Conservation (phyloP, 2,329 filamentous ascomycete species). For the Pseudodiploospora longispora region DNA sequence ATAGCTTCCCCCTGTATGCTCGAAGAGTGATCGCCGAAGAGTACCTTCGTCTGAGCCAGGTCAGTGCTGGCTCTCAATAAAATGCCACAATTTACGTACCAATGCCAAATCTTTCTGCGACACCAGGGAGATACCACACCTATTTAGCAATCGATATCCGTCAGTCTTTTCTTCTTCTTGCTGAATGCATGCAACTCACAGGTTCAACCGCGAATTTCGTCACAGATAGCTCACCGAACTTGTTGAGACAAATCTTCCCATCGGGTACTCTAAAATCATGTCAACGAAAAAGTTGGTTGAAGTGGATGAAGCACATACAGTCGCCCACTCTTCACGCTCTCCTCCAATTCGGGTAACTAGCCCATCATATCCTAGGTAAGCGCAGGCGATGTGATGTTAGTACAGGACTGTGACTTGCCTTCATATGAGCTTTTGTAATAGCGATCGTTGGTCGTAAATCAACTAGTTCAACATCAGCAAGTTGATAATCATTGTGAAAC, state of each 20-base stretch:
- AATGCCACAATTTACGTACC: slow-evolving; percentile 35
- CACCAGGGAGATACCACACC: slow-evolving; percentile 76
- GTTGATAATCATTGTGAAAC: background rate
- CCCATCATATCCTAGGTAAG: background rate
- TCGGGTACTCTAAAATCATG: slow-evolving; percentile 48
- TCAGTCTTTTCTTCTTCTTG: background rate
- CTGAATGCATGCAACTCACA: slow-evolving; percentile 39
- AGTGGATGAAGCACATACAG: slow-evolving; percentile 38
- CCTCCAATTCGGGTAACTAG: slow-evolving; percentile 79
- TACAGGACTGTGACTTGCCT: slow-evolving; percentile 30
- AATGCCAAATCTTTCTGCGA: slow-evolving; percentile 89
- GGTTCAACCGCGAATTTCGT: slow-evolving; percentile 97
- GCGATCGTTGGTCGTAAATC: slow-evolving; percentile 88
- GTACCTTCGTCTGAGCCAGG: slow-evolving; percentile 63
- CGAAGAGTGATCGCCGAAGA: slow-evolving; percentile 79
- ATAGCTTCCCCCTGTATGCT: slow-evolving; percentile 92
- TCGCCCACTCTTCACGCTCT: slow-evolving; percentile 73
- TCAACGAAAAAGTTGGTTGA: background rate
- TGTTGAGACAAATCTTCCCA: slow-evolving; percentile 84
- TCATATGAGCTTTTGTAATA: slow-evolving; percentile 90
- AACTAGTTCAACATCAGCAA: slow-evolving; percentile 33
- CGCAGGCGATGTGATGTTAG: background rate
- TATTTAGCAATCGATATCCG: slow-evolving; percentile 12
- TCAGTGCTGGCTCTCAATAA: slow-evolving; percentile 16
- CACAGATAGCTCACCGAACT: slow-evolving; percentile 78